These are phyloP conservation scores for Yarrowia galli DNA, from an alignment of 1,139 yeast genomes.

Conservation along the genomic window DNA sequence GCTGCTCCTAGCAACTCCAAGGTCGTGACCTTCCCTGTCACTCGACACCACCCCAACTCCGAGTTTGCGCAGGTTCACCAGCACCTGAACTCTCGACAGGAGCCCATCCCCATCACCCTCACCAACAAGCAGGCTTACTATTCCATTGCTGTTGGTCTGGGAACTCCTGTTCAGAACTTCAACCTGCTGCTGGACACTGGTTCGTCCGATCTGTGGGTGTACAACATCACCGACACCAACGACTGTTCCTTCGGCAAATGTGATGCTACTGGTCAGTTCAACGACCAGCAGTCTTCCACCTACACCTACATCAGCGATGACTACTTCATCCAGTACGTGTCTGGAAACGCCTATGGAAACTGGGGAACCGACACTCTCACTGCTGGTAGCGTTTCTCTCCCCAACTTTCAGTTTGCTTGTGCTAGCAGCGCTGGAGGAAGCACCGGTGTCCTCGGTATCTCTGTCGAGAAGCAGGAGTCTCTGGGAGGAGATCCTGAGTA, in stretches of 20 bases:
- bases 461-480: constrained; percentile 53
- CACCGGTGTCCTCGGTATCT: constrained; percentile 60
- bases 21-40: neutral
- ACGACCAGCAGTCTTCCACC: constrained; percentile 43
- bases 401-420: constrained; percentile 53
- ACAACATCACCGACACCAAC: neutral
- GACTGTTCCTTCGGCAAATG: neutral
- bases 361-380: constrained; percentile 62
- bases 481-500: constrained; percentile 29
- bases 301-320: constrained; percentile 41
- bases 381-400: constrained; percentile 51
- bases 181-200: neutral
- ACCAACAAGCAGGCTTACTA: neutral
- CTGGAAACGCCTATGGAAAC: constrained; percentile 50
- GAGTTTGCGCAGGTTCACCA: neutral
- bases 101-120: neutral
- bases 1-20: constrained; percentile 5
- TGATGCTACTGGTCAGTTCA: constrained; percentile 42
- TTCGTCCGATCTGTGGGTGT: constrained; percentile 2
- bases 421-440: constrained; percentile 52
- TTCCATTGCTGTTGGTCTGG: neutral
- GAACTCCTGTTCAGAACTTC: neutral
- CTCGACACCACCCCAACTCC: neutral
- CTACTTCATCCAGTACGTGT: constrained; percentile 39
- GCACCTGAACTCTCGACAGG: neutral